Percentiles rank a stretch among this genome's conserved stretches.
Conservation (phyloP, 1,284 basidiomycete species). For the Fomitopsis palustris region DNA sequence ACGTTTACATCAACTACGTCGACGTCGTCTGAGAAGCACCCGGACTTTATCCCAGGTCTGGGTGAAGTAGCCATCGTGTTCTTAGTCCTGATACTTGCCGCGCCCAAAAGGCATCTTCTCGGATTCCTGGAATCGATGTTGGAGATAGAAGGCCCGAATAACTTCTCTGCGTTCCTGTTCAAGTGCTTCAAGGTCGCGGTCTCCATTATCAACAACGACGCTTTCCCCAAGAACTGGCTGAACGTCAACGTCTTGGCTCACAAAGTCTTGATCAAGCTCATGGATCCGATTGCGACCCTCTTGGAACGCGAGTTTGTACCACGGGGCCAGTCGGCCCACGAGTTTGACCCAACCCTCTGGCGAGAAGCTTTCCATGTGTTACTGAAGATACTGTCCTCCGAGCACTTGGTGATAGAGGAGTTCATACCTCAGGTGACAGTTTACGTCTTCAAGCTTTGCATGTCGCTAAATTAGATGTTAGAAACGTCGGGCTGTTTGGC, state of each 20-base stretch:
- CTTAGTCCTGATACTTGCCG: constrained; percentile 77
- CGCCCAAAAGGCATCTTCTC: constrained; percentile 74
- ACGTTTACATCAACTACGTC: constrained; percentile 21
- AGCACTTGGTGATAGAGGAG: constrained; percentile 92
- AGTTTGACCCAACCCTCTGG: constrained; percentile 84
- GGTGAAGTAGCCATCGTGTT: constrained; percentile 89
- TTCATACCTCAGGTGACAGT: constrained; percentile 79
- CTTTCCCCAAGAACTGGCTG: constrained; percentile 90
- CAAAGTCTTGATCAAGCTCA: constrained; percentile 85
- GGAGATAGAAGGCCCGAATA: constrained; percentile 85
- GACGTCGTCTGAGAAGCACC: constrained; percentile 41
- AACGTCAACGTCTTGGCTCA: constrained; percentile 91
- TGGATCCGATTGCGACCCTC: constrained; percentile 77
- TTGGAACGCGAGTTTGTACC: constrained; percentile 85
- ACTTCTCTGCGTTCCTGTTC: constrained; percentile 68
- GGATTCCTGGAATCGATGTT: constrained; percentile 78
- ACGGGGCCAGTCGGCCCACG: constrained; percentile 51
- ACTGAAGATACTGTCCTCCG: constrained; percentile 82
- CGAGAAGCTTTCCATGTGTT: constrained; percentile 79
- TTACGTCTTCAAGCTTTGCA: not conserved
- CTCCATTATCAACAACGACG: constrained; percentile 85
- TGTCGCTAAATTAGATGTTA: constrained; percentile 32
- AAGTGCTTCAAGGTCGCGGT: constrained; percentile 81
- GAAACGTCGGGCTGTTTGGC: constrained; percentile 95
- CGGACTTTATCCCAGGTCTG: constrained; percentile 72